Evolutionary conservation across 2,329 filamentous ascomycete genomes (phyloP).

Genomic region (Stemphylium beticola): DNA sequence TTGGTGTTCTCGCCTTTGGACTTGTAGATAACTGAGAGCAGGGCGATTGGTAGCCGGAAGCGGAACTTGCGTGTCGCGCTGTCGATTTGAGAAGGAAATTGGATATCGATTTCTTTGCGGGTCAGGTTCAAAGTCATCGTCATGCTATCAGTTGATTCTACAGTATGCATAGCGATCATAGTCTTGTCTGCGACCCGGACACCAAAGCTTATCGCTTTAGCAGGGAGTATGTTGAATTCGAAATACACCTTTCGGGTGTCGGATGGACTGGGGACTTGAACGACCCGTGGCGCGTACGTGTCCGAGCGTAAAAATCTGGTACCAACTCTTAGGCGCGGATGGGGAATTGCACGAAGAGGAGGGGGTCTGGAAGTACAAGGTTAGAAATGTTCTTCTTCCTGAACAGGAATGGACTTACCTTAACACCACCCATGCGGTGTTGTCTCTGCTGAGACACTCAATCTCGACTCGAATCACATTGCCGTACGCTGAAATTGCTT

Average conservation of each 20-base stretch:
- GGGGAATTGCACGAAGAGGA: constrained; percentile 10
- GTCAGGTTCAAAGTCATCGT: constrained; percentile 53
- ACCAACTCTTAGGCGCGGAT: constrained; percentile 12
- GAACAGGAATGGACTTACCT: constrained; percentile 20
- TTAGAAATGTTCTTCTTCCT: background rate
- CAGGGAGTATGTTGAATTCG: constrained; percentile 36
- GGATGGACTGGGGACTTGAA: constrained; percentile 30
- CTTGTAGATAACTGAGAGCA: constrained; percentile 51
- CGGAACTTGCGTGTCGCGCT: constrained; percentile 40
- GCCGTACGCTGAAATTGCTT: constrained; percentile 31
- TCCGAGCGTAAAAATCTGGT: constrained; percentile 12
- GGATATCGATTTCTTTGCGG: constrained; percentile 53
- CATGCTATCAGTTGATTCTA: constrained; percentile 36
- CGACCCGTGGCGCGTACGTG: background rate
- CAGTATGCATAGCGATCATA: constrained; percentile 66
- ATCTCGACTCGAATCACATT: constrained; percentile 41
- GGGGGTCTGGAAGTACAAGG: constrained; percentile 18
- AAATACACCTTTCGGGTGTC: constrained; percentile 29
- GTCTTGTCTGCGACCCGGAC: constrained; percentile 59
- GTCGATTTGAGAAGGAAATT: constrained; percentile 49
- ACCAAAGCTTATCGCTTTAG: constrained; percentile 66
- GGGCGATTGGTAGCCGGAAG: constrained; percentile 54
- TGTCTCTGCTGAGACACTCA: constrained; percentile 5
- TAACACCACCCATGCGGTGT: constrained; percentile 31
- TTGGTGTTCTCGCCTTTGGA: constrained; percentile 11